Base-by-base conservation (phyloP, 768 basidiomycete genomes). In the Lentinula aciculospora region DNA sequence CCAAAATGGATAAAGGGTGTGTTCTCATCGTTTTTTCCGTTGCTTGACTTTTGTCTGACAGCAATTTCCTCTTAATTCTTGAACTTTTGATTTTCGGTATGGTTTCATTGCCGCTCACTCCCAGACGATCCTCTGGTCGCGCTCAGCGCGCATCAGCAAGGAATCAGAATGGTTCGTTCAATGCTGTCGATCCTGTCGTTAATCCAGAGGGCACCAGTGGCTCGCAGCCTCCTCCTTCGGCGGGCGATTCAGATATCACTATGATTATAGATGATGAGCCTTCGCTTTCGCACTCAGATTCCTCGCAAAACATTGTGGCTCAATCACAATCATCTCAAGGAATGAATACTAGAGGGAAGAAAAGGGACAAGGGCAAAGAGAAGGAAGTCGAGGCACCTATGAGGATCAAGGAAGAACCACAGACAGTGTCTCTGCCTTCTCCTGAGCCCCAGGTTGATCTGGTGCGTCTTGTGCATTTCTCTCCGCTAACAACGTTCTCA, bases 141-240 rank as follows among this genome's bases (percentile, higher is more conserved):
- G 84, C 87, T 62, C 88, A 88, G 69, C 82, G 88, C 69, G 84
- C 85, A 45, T 83, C 81, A 60, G 84, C 88, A 58, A 85, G 87
- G 62, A 78, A 78, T 69, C 74, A 87, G 68, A 81, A 81, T 69
- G 78, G 75, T 57, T 67, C 68, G 64, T 69, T 44, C 62, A 23
- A 63, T 63, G 65, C 73, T 61, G 63, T 72, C 58, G 76, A 76
- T 57, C 69, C 71, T 63, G 67, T 68, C 57, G 60, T 61, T 54
- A 68, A 68, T 62, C 65, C 66, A 55, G 81, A 81, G 62, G 63
- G 68, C 45, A 66, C 62, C 46, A 70, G 72, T 28, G 36, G 56
- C 40, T 69, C 72, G 62, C 76, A 73, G 62, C 70, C 71, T 62
- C 67, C 69, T 61, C 74, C 72, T 51, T 68, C 79, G 63, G 68